phyloP scores from a whole-genome alignment of 2,329 filamentous ascomycete genomes.

The Aspergillus fumigatiaffinis region DNA sequence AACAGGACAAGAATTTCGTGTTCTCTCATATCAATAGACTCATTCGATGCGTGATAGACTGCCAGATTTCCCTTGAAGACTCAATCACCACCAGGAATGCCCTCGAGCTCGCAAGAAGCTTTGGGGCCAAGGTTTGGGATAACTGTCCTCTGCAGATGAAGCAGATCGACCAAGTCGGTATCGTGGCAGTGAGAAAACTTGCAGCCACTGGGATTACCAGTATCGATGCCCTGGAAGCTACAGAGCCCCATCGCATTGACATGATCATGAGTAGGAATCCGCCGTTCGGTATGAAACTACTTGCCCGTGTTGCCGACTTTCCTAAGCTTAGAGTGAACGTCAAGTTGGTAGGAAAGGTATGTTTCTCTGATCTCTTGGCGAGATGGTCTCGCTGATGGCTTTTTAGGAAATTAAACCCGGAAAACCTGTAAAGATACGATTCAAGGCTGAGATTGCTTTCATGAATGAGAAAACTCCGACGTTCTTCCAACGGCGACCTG shows the following conservation, averaged over 20 bases:
- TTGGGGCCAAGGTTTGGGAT: constrained; percentile 78
- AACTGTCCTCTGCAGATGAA: constrained; percentile 74
- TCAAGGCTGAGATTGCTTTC: constrained; percentile 67
- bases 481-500: constrained; percentile 59
- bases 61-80: constrained; percentile 61
- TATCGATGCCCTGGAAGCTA: constrained; percentile 64
- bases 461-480: constrained; percentile 61
- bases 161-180: constrained; percentile 75
- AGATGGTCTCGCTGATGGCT: constrained; percentile 6
- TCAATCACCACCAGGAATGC: constrained; percentile 64
- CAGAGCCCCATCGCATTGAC: constrained; percentile 71
- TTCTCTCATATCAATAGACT: constrained; percentile 68
- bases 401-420: constrained; percentile 30
- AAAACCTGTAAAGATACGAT: constrained; percentile 52
- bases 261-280: constrained; percentile 72
- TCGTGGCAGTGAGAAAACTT: constrained; percentile 70
- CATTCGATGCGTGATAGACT: constrained; percentile 72
- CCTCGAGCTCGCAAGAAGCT: constrained; percentile 71
- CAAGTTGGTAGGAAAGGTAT: constrained; percentile 47
- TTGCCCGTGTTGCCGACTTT: constrained; percentile 64
- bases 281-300: constrained; percentile 71
- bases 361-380: constrained; percentile 25
- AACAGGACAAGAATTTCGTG: constrained; percentile 58
- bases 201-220: constrained; percentile 65
- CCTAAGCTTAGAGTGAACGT: constrained; percentile 61